phyloP scores from a whole-genome alignment of 2,329 filamentous ascomycete species.

The Cercospora citrullina region DNA sequence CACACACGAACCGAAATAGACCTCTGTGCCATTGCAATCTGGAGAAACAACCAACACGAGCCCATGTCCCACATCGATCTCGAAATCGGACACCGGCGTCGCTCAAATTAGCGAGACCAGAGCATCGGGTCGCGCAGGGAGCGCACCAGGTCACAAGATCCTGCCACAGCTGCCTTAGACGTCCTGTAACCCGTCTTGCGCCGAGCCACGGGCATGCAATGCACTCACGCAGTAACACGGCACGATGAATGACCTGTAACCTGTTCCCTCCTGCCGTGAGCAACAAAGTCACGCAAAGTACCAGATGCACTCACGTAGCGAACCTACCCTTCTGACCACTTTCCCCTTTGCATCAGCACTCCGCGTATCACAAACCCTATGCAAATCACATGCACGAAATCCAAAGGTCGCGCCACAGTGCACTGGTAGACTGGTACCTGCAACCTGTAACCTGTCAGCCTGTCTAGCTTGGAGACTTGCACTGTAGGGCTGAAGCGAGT shows the following conservation, averaged over 20 bases:
- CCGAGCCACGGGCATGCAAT: neutral
- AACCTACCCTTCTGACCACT: neutral
- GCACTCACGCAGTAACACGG: neutral
- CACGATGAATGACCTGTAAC: neutral
- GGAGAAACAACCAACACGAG: neutral
- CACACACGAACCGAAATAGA: neutral
- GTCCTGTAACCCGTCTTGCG: neutral
- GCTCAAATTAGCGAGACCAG: neutral
- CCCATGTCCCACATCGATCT: neutral
- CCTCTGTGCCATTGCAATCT: neutral
- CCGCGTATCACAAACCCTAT: neutral
- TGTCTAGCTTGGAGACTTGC: neutral
- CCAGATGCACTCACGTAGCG: neutral
- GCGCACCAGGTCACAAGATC: neutral
- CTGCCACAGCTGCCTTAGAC: neutral
- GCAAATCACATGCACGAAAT: neutral
- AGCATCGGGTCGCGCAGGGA: neutral
- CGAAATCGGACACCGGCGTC: neutral
- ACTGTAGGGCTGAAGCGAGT: slow-evolving; percentile 5
- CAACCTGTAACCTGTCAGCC: neutral
- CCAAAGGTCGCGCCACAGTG: neutral
- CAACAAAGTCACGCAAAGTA: neutral
- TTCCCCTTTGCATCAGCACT: neutral
- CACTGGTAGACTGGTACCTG: neutral
- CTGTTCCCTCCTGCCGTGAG: neutral